These are phyloP conservation scores for Mimosa pudica DNA, from an alignment of 306 rosid genomes.

Conservation along the genomic window DNA sequence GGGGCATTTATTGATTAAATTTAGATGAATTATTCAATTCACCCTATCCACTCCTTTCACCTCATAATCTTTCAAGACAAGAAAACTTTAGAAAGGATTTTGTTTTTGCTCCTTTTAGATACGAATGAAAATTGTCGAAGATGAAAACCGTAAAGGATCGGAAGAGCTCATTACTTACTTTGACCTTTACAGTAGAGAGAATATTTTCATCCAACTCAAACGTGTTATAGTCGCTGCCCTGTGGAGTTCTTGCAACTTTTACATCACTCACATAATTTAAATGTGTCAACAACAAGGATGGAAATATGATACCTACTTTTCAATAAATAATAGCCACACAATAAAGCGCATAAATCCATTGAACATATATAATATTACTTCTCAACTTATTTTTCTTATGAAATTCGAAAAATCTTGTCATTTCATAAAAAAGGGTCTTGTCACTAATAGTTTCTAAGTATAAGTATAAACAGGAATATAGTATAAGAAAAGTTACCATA, in stretches of 20 bases:
- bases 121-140: slow-evolving; percentile 14
- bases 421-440: too few relatives aligned
- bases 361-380: not conserved
- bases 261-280: not conserved
- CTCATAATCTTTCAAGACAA: slow-evolving; percentile 34
- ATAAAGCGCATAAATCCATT: not conserved
- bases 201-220: not conserved
- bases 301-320: not conserved
- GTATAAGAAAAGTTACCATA: too few relatives aligned
- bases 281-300: not conserved
- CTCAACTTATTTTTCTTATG: not conserved
- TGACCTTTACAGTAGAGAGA: not conserved
- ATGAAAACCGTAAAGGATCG: not conserved
- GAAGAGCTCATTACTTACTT: not conserved
- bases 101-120: slow-evolving; percentile 22
- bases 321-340: not conserved
- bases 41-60: slow-evolving; percentile 37
- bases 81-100: slow-evolving; percentile 15
- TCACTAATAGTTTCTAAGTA: too few relatives aligned
- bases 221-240: slow-evolving; percentile 10
- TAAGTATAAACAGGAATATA: too few relatives aligned
- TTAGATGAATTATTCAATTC: slow-evolving; percentile 31
- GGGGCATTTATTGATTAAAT: slow-evolving; percentile 8
- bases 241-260: not conserved
- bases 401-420: too few relatives aligned